A percentile compares a stretch with the other conserved stretches of the same genome.
These are phyloP conservation scores for Ophiostoma sp. DNA, from an alignment of 2,329 filamentous ascomycete genomes.

Conservation along the genomic window DNA sequence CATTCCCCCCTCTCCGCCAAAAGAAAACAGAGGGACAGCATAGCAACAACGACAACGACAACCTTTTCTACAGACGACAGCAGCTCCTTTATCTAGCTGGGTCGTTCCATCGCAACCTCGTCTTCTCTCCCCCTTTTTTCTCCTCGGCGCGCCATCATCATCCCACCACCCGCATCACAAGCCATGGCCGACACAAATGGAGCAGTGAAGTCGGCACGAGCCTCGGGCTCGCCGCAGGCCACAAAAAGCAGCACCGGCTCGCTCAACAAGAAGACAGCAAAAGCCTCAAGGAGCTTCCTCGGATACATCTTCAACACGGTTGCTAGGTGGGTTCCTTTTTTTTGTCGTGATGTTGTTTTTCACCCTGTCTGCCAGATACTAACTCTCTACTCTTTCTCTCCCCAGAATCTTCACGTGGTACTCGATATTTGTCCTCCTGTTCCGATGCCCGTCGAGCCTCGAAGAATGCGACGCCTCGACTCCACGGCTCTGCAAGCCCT, in stretches of 20 bases:
- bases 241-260: not conserved
- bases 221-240: not conserved
- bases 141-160: not conserved
- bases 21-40: not conserved
- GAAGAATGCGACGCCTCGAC: conserved; percentile 68
- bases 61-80: not conserved
- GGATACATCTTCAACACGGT: conserved; percentile 19
- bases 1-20: not conserved
- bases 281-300: conserved; percentile 2
- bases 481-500: conserved; percentile 79
- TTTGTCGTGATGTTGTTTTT: not conserved
- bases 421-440: conserved; percentile 73
- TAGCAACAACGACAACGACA: not conserved
- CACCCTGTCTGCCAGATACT: not conserved
- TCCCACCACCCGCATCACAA: not conserved
- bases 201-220: conserved; percentile 1
- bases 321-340: conserved; percentile 19
- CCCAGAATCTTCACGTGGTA: conserved; percentile 83
- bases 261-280: not conserved
- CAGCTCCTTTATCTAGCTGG: not conserved
- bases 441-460: conserved; percentile 75
- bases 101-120: not conserved
- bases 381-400: not conserved
- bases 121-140: not conserved
- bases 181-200: conserved; percentile 23